Evolutionary conservation across 305 asterid species (phyloP).

Genomic region (Solanum hybrid): DNA sequence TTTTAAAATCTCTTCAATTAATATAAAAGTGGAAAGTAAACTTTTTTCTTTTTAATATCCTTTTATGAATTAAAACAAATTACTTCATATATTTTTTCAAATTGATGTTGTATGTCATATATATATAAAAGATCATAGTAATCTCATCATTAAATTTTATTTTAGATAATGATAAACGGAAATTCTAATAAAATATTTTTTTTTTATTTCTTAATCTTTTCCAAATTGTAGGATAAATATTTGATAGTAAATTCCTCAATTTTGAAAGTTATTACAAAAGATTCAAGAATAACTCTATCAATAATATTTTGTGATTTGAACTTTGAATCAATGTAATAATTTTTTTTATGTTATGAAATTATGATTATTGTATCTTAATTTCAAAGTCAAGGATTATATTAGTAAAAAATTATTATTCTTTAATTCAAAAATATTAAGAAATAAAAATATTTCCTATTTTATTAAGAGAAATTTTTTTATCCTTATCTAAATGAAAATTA

Average conservation of each 20-base stretch:
- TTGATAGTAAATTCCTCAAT: not conserved
- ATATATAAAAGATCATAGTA: too few species aligned
- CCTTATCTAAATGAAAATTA: too few species aligned
- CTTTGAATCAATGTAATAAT: not conserved
- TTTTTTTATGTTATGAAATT: not conserved
- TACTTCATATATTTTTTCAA: not conserved
- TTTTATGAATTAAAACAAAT: not conserved
- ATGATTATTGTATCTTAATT: not conserved
- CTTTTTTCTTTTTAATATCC: not conserved
- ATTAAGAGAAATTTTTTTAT: not conserved
- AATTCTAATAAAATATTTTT: not conserved
- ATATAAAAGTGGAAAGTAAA: not conserved
- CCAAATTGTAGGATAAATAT: not conserved
- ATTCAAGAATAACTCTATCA: not conserved
- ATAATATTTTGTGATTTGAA: not conserved
- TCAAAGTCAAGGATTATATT: not conserved
- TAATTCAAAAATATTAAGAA: not conserved
- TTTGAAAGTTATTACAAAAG: not conserved
- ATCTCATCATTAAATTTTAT: not conserved
- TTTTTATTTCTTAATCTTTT: too few species aligned
- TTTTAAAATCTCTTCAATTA: not conserved
- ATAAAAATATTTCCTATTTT: too few species aligned
- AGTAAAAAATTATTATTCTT: too few species aligned
- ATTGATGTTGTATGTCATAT: not conserved
- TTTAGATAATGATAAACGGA: not conserved